phyloP scores from a whole-genome alignment of 192 early-diverging fungal species.

The Coemansia sp. region DNA sequence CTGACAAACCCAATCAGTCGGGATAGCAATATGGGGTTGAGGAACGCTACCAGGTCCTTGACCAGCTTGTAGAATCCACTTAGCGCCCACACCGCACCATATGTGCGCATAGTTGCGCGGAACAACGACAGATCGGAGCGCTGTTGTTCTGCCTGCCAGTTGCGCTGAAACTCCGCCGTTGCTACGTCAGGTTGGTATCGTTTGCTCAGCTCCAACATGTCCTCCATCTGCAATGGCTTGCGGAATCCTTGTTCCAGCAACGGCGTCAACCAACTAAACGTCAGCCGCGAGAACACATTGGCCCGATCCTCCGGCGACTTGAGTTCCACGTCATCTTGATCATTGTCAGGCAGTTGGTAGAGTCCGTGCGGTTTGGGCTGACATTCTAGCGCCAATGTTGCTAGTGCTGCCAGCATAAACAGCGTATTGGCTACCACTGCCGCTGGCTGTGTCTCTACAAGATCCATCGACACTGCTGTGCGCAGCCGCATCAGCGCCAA shows the following conservation, averaged over 20 bases:
- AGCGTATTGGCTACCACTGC: slow-evolving; percentile 11
- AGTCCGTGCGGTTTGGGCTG: slow-evolving; percentile 28
- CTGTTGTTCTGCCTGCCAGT: slow-evolving; percentile 9
- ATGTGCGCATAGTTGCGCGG: not conserved
- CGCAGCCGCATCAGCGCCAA: slow-evolving; percentile 33
- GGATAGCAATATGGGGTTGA: slow-evolving; percentile 66
- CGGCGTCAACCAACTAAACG: slow-evolving; percentile 82
- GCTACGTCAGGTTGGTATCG: not conserved
- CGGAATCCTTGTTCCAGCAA: slow-evolving; percentile 73
- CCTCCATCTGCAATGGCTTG: slow-evolving; percentile 54
- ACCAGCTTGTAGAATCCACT: slow-evolving; percentile 70
- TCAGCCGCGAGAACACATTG: slow-evolving; percentile 38
- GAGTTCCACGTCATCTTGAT: slow-evolving; percentile 13
- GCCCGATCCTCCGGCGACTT: slow-evolving; percentile 7
- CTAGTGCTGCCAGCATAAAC: slow-evolving; percentile 18
- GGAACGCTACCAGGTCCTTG: slow-evolving; percentile 71
- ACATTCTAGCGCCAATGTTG: slow-evolving; percentile 25
- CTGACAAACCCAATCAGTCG: slow-evolving; percentile 26
- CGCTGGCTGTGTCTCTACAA: not conserved
- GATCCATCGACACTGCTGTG: slow-evolving; percentile 9
- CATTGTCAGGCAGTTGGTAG: slow-evolving; percentile 17
- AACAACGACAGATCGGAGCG: slow-evolving; percentile 19
- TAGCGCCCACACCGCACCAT: slow-evolving; percentile 54
- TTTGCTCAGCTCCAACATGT: not conserved
- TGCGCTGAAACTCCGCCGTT: slow-evolving; percentile 10